Conservation (phyloP, 805 yeast genomes). For the Saccharomyces kudriavzevii region DNA sequence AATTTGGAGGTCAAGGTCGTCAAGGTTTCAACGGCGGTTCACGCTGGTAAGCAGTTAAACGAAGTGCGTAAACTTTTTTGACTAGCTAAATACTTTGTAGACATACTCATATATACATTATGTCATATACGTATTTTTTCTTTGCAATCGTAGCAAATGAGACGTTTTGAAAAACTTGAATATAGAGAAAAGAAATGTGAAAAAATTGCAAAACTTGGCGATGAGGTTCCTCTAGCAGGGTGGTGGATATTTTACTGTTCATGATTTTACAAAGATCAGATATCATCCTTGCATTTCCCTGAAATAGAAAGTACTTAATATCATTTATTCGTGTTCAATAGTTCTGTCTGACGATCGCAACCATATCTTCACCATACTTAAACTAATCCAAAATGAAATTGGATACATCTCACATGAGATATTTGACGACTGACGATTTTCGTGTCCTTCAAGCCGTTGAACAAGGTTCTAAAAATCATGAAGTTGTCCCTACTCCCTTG, state of each 20-base stretch:
- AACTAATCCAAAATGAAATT: constrained; percentile 57
- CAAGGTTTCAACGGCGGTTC: constrained; percentile 9
- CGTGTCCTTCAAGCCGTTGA: constrained; percentile 83
- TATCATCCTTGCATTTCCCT: too few species aligned
- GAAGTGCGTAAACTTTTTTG: neutral
- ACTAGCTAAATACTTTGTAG: neutral
- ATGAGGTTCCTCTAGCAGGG: neutral
- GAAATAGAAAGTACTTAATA: neutral
- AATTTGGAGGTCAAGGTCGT: neutral
- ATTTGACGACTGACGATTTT: constrained; percentile 84
- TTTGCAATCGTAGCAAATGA: neutral
- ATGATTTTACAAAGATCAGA: neutral
- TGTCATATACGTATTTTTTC: neutral
- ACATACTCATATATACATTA: neutral
- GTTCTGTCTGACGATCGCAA: neutral
- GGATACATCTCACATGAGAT: constrained; percentile 89
- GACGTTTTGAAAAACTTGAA: neutral
- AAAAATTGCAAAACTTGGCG: neutral
- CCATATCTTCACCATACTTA: neutral
- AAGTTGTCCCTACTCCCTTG: constrained; percentile 82
- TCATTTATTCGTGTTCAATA: too few species aligned
- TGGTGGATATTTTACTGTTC: neutral
- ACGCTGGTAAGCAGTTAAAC: constrained; percentile 2
- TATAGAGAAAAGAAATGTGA: neutral
- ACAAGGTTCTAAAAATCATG: constrained; percentile 85